phyloP scores from a whole-genome alignment of 768 basidiomycete genomes.

The Mycena metata region DNA sequence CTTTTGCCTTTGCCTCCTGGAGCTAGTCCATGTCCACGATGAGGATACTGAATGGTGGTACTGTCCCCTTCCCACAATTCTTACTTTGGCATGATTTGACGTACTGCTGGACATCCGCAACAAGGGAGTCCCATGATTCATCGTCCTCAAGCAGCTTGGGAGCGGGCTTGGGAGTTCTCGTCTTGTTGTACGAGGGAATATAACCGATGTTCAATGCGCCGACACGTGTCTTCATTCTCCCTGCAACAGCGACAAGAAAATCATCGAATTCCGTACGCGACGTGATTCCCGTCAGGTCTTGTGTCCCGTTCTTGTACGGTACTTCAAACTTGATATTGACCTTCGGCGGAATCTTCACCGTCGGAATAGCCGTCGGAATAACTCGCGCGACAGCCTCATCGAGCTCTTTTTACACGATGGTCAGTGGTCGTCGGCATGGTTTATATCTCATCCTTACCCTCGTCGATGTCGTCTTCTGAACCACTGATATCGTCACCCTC shows the following conservation, averaged over 20 bases:
- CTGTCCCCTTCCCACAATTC: conserved; percentile 11
- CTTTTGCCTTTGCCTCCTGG: neutral
- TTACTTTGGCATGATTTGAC: neutral
- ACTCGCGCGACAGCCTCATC: too few species aligned
- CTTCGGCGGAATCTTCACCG: too few species aligned
- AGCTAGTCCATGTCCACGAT: neutral
- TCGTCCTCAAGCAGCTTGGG: conserved; percentile 16
- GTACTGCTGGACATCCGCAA: neutral
- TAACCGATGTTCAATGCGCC: conserved; percentile 14
- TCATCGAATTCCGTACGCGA: neutral
- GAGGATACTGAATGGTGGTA: conserved; percentile 1
- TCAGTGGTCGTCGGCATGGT: too few species aligned
- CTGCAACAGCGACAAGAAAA: neutral
- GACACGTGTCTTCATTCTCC: conserved; percentile 2
- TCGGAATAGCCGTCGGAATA: too few species aligned
- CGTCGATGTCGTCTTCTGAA: too few species aligned
- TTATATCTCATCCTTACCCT: too few species aligned
- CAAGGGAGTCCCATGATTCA: neutral
- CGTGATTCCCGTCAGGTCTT: neutral
- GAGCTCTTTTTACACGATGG: too few species aligned
- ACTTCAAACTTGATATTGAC: too few species aligned
- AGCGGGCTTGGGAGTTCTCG: conserved; percentile 12
- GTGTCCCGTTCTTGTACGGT: conserved; percentile 6
- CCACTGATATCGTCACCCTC: too few species aligned
- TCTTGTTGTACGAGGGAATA: neutral